These are phyloP conservation scores for Tetracentron sinense DNA, from an alignment of 164 flowering plant species.

Conservation along the genomic window DNA sequence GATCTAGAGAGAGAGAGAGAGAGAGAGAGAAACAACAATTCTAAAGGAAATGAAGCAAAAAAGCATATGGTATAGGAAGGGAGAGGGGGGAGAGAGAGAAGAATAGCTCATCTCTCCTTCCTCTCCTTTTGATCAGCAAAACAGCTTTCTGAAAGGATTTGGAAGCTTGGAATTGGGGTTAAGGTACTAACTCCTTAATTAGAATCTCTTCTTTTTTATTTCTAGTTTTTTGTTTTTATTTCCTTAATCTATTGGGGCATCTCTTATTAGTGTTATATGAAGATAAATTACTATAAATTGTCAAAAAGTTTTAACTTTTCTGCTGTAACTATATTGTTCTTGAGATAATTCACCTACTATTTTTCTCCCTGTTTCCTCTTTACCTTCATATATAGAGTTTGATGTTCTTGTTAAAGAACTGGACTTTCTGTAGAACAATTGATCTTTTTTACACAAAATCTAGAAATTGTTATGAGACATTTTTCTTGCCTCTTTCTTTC, in stretches of 20 bases:
- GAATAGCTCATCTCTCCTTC: conserved; percentile 11
- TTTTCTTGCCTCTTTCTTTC: no score
- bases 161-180: conserved; percentile 11
- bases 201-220: no score
- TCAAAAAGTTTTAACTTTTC: neutral
- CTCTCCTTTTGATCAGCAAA: conserved; percentile 7
- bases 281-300: neutral
- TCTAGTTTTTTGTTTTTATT: neutral
- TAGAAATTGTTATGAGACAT: no score
- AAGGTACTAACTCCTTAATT: conserved; percentile 9
- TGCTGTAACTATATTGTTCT: neutral
- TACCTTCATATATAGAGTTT: no score
- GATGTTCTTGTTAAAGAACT: no score
- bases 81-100: conserved; percentile 19
- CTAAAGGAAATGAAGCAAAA: conserved; percentile 14
- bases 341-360: no score
- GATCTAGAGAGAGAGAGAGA: conserved; percentile 23
- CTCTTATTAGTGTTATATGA: neutral
- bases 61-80: conserved; percentile 15
- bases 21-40: neutral
- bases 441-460: no score
- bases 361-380: no score
- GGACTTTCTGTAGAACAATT: no score
- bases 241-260: no score
- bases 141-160: conserved; percentile 15